Conservation (phyloP, 257 asterid species). For the Lycium ferocissimum region DNA sequence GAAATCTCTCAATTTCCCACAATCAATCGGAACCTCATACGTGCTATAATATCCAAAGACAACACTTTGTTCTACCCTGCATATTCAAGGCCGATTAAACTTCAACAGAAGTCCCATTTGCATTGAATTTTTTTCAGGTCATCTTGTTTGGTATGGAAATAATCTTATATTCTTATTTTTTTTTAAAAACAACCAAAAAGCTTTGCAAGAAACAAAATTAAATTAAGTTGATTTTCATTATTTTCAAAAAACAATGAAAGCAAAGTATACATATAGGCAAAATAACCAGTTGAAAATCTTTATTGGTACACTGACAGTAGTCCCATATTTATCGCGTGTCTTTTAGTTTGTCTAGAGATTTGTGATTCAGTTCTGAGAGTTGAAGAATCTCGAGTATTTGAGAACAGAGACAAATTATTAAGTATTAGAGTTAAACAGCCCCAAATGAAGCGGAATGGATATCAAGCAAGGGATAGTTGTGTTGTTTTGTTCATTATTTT, state of each 20-base stretch:
- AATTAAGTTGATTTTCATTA: background rate
- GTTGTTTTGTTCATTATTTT: background rate
- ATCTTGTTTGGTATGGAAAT: background rate
- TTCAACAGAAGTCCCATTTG: background rate
- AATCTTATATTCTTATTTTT: background rate
- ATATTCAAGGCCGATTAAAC: background rate
- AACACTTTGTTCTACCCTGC: background rate
- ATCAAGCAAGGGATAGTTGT: background rate
- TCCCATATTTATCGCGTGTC: background rate
- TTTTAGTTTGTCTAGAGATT: background rate
- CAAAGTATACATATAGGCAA: background rate
- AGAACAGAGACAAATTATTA: slow-evolving; percentile 10
- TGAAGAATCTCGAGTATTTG: background rate
- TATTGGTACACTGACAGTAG: background rate
- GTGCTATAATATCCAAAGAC: background rate
- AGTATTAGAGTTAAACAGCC: background rate
- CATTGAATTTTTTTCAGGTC: background rate
- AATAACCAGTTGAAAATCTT: background rate
- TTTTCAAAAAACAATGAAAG: background rate
- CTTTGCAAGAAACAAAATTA: background rate
- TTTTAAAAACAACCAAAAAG: background rate
- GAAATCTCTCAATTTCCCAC: slow-evolving; percentile 1
- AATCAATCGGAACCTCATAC: background rate
- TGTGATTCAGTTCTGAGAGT: background rate
- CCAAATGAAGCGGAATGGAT: background rate